Evolutionary conservation across 1,284 basidiomycete genomes (phyloP).

Genomic region (Wolfiporia cocos): DNA sequence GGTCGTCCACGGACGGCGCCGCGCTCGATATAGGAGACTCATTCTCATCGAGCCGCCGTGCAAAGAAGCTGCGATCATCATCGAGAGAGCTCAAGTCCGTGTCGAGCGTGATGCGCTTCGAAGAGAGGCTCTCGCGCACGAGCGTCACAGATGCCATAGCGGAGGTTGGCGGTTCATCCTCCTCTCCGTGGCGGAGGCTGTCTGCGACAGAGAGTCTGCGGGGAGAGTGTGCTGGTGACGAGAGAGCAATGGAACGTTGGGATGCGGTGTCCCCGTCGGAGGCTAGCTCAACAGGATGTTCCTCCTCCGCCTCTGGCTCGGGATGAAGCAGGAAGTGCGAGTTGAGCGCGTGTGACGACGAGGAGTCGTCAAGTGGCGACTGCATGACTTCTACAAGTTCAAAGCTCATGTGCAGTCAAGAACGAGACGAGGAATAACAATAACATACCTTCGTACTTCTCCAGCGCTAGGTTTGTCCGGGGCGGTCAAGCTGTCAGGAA

Average conservation of each 20-base stretch:
- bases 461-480: too few species aligned
- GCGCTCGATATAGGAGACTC: constrained; percentile 47
- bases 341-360: constrained; percentile 14
- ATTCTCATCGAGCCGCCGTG: constrained; percentile 31
- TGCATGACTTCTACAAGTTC: too few species aligned
- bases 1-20: constrained; percentile 42
- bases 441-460: too few species aligned
- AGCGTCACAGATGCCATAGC: constrained; percentile 19
- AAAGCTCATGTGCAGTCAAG: too few species aligned
- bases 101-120: constrained; percentile 30
- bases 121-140: constrained; percentile 21
- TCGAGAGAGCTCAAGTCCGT: constrained; percentile 47
- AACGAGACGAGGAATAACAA: too few species aligned
- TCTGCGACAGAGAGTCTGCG: constrained; percentile 24
- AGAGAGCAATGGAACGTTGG: constrained; percentile 68
- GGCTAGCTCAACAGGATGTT: constrained; percentile 12
- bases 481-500: too few species aligned
- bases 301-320: constrained; percentile 16
- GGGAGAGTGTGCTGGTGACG: constrained; percentile 40
- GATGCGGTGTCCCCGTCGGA: constrained; percentile 73
- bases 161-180: constrained; percentile 13
- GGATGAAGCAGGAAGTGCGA: constrained; percentile 22
- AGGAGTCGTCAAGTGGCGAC: constrained; percentile 7
- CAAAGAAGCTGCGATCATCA: constrained; percentile 38
- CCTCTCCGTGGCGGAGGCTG: constrained; percentile 31